Conservation (phyloP, 2,329 filamentous ascomycete genomes). For the Purpureocillium takamizusanense region DNA sequence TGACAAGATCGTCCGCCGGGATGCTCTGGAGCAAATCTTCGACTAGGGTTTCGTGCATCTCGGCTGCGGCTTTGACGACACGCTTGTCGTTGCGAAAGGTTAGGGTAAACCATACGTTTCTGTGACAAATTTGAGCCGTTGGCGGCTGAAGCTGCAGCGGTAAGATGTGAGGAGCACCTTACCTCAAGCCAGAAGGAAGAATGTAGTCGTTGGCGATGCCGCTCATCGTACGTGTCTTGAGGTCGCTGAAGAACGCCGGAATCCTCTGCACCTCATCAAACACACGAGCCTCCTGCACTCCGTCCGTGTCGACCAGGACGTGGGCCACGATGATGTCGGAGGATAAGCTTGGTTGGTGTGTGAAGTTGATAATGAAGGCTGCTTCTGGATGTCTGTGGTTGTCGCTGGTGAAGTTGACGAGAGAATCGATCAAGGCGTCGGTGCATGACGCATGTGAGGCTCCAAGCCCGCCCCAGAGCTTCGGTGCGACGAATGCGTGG, state of each 20-base stretch:
- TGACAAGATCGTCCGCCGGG: not conserved
- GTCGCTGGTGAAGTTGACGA: constrained; percentile 9
- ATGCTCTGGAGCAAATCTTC: too few species aligned
- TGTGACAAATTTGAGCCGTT: too few species aligned
- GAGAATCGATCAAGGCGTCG: constrained; percentile 4
- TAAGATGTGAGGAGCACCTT: not conserved
- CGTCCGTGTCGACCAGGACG: constrained; percentile 2
- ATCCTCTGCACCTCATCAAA: constrained; percentile 5
- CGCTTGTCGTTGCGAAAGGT: too few species aligned
- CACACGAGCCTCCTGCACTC: not conserved
- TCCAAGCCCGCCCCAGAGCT: constrained; percentile 13
- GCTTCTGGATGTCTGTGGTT: constrained; percentile 11
- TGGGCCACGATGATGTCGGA: constrained; percentile 10
- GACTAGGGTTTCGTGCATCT: too few species aligned
- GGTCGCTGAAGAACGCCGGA: constrained; percentile 2
- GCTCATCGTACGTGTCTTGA: constrained; percentile 4
- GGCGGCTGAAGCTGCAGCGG: not conserved
- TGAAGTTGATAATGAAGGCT: constrained; percentile 11
- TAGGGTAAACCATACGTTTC: too few species aligned
- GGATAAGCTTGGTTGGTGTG: constrained; percentile 8
- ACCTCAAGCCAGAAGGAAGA: constrained; percentile 3
- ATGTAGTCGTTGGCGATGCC: constrained; percentile 6
- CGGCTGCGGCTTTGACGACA: too few species aligned
- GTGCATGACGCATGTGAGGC: constrained; percentile 8
- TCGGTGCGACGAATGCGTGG: constrained; percentile 5